A percentile compares a stretch with the other conserved stretches of the same genome.
These are phyloP conservation scores for Saccharomycopsis olivae DNA, from an alignment of 805 yeast genomes.

Conservation along the genomic window DNA sequence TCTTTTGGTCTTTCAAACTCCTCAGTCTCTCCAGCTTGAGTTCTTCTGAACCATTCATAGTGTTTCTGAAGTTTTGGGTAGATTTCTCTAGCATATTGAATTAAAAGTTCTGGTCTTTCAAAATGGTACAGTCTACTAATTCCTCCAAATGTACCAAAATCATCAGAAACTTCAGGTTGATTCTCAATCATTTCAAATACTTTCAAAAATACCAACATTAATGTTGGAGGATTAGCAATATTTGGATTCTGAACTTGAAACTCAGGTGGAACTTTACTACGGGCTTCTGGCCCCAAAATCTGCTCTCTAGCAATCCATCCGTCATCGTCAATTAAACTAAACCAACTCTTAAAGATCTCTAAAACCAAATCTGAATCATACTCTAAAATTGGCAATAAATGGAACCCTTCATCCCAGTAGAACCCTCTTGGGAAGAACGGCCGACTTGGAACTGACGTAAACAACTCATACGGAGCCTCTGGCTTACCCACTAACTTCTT, in stretches of 20 bases:
- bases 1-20: slow-evolving; percentile 53
- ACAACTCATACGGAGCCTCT: slow-evolving; percentile 72
- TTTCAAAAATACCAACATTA: slow-evolving; percentile 62
- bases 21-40: slow-evolving; percentile 66
- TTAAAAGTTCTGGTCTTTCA: slow-evolving; percentile 46
- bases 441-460: slow-evolving; percentile 82
- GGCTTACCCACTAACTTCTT: slow-evolving; percentile 39
- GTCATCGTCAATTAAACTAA: slow-evolving; percentile 67
- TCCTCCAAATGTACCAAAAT: slow-evolving; percentile 14
- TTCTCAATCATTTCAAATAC: slow-evolving; percentile 32
- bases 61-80: slow-evolving; percentile 73
- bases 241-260: slow-evolving; percentile 81
- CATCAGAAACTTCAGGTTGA: slow-evolving; percentile 23
- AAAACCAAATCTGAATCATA: slow-evolving; percentile 77
- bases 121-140: slow-evolving; percentile 30
- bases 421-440: slow-evolving; percentile 95
- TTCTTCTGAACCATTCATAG: slow-evolving; percentile 72
- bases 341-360: slow-evolving; percentile 83
- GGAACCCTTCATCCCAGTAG: slow-evolving; percentile 98
- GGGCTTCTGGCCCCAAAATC: slow-evolving; percentile 82
- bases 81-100: slow-evolving; percentile 47
- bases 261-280: slow-evolving; percentile 76
- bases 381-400: slow-evolving; percentile 67
- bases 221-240: slow-evolving; percentile 92
- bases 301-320: slow-evolving; percentile 98